Conservation (phyloP, 2,329 filamentous ascomycete species). For the Zopfia rhizophila region DNA sequence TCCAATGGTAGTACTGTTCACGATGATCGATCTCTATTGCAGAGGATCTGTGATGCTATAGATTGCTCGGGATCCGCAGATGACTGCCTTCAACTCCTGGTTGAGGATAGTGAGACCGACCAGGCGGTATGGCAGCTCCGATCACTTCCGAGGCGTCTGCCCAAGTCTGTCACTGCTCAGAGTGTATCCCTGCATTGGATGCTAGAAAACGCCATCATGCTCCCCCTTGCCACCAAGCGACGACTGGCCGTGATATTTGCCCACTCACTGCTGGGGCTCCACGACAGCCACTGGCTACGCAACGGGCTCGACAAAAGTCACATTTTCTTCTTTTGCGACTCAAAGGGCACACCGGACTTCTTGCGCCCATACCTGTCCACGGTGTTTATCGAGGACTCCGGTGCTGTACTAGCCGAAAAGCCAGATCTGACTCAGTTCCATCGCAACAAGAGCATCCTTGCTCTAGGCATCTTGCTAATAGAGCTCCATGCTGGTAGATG, state of each 20-base stretch:
- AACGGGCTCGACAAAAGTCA: slow-evolving; percentile 9
- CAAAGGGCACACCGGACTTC: not conserved
- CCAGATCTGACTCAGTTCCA: not conserved
- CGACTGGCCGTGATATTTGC: slow-evolving; percentile 7
- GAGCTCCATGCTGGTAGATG: not conserved
- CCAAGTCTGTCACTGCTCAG: not conserved
- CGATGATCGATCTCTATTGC: too few relatives aligned
- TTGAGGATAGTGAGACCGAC: not conserved
- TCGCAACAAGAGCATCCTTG: not conserved
- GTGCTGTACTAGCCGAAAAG: not conserved
- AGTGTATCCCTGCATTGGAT: not conserved
- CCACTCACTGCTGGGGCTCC: slow-evolving; percentile 1
- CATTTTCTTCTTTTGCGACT: slow-evolving; percentile 7
- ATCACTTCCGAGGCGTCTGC: not conserved
- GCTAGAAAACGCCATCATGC: not conserved
- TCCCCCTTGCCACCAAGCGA: not conserved
- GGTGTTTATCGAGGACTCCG: not conserved
- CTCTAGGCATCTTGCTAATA: not conserved
- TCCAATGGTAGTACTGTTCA: too few relatives aligned
- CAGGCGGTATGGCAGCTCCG: not conserved
- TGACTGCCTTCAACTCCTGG: not conserved
- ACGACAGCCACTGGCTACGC: slow-evolving; percentile 8
- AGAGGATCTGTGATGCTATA: not conserved
- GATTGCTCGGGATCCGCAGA: not conserved
- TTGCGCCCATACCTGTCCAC: not conserved